These are phyloP conservation scores for Clavispora vitiphila DNA, from an alignment of 805 yeast species.

Conservation along the genomic window DNA sequence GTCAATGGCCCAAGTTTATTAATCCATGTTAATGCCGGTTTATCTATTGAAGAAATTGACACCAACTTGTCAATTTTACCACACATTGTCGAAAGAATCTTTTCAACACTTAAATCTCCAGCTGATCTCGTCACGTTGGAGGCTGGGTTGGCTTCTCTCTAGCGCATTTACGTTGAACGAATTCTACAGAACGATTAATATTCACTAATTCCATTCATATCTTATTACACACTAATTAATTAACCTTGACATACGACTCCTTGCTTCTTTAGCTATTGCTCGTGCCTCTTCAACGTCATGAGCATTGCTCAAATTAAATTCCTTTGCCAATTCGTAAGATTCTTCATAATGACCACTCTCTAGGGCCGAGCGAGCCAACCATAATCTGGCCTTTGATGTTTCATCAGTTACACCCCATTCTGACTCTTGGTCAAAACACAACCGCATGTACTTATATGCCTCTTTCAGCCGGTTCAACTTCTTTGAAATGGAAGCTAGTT, in stretches of 20 bases:
- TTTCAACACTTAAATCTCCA: constrained; percentile 18
- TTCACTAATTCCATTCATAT: constrained; percentile 1
- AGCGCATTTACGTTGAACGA: background rate
- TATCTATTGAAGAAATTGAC: constrained; percentile 23
- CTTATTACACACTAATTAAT: background rate
- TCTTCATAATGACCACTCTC: constrained; percentile 51
- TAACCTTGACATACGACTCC: constrained; percentile 41
- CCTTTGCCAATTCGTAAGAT: constrained; percentile 72
- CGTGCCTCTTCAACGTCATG: constrained; percentile 89
- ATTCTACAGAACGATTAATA: background rate
- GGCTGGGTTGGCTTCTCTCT: constrained; percentile 15
- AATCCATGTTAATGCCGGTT: constrained; percentile 28
- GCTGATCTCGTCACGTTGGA: constrained; percentile 24
- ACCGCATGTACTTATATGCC: constrained; percentile 59
- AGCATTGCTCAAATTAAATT: constrained; percentile 63
- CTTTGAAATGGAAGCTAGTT: constrained; percentile 65
- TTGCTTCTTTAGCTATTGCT: constrained; percentile 72
- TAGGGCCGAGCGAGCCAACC: constrained; percentile 75
- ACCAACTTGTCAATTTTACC: constrained; percentile 20
- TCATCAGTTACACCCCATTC: constrained; percentile 68
- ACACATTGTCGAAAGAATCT: constrained; percentile 18
- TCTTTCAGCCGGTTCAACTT: constrained; percentile 46
- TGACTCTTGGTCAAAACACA: constrained; percentile 60
- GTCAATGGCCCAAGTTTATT: constrained; percentile 34
- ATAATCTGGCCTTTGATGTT: constrained; percentile 72